A percentile compares a stretch with the other conserved stretches of the same genome.
These are phyloP conservation scores for Biancaea sappan DNA, from an alignment of 306 rosid genomes.

Conservation along the genomic window DNA sequence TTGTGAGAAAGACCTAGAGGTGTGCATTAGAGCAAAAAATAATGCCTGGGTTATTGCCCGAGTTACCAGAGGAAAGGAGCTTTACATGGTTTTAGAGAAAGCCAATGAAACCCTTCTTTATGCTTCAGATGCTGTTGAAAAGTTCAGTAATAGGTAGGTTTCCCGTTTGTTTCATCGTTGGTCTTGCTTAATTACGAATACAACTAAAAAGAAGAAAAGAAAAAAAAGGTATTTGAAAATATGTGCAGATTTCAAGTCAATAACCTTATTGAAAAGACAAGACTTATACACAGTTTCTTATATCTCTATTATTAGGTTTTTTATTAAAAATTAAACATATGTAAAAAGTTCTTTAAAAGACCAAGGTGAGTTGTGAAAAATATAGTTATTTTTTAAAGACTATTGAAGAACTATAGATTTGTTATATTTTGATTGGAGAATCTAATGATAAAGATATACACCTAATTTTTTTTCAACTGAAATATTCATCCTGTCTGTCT, in stretches of 20 bases:
- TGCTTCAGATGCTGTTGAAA: constrained; percentile 95
- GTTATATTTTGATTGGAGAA: too few relatives aligned
- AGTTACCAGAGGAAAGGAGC: constrained; percentile 89
- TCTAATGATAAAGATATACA: too few relatives aligned
- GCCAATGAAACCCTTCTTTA: constrained; percentile 88
- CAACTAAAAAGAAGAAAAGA: not conserved
- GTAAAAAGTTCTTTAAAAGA: too few relatives aligned
- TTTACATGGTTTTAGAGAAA: constrained; percentile 91
- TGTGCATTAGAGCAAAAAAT: constrained; percentile 87
- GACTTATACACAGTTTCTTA: too few relatives aligned
- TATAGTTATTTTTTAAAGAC: too few relatives aligned
- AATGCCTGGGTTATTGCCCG: constrained; percentile 92
- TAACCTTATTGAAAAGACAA: not conserved
- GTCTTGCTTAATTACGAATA: not conserved
- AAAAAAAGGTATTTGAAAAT: not conserved
- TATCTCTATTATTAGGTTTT: too few relatives aligned
- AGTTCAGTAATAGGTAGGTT: constrained; percentile 96
- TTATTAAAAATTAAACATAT: too few relatives aligned
- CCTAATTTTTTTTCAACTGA: too few relatives aligned
- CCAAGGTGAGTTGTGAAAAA: too few relatives aligned
- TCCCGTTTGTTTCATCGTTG: constrained; percentile 17
- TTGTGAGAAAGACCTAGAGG: constrained; percentile 77
- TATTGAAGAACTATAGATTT: too few relatives aligned
- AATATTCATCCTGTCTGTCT: not conserved
- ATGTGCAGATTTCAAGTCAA: constrained; percentile 2